Conservation (phyloP, 2,329 filamentous ascomycete species). For the Pseudonectria foliicola region DNA sequence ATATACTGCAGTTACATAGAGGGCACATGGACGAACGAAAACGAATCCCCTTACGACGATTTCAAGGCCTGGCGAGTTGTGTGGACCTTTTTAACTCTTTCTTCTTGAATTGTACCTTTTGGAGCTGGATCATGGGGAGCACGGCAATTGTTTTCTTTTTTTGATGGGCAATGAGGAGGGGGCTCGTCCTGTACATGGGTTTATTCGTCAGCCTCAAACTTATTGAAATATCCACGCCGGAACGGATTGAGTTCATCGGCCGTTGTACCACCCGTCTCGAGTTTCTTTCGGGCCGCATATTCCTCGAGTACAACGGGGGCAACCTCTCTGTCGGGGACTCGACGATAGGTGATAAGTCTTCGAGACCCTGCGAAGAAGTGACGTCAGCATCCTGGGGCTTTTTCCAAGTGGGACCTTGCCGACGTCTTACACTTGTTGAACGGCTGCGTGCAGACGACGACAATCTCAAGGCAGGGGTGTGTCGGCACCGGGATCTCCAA, state of each 20-base stretch:
- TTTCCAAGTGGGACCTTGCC: too few relatives aligned
- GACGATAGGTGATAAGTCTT: constrained; percentile 77
- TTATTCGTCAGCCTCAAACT: constrained; percentile 37
- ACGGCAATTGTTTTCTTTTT: constrained; percentile 13
- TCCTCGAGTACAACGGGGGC: constrained; percentile 34
- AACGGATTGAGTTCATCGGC: constrained; percentile 56
- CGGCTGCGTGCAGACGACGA: constrained; percentile 71
- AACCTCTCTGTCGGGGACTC: constrained; percentile 55
- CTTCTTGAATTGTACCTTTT: constrained; percentile 12
- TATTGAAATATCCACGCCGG: constrained; percentile 50
- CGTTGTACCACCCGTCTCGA: constrained; percentile 36
- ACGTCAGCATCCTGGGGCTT: neutral
- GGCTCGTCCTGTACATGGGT: constrained; percentile 14
- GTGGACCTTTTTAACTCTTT: constrained; percentile 8
- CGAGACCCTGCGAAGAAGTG: constrained; percentile 62
- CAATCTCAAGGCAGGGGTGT: constrained; percentile 67
- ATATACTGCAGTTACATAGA: constrained; percentile 16
- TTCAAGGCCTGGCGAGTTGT: constrained; percentile 9
- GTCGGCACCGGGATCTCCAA: constrained; percentile 69
- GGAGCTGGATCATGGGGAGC: constrained; percentile 12
- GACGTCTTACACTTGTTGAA: constrained; percentile 76
- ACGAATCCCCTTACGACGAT: constrained; percentile 14
- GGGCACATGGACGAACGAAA: constrained; percentile 9
- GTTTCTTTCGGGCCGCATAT: constrained; percentile 24
- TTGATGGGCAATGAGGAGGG: constrained; percentile 16